Conservation (phyloP, 2,329 filamentous ascomycete species). For the Paraphoma chrysanthemicola region DNA sequence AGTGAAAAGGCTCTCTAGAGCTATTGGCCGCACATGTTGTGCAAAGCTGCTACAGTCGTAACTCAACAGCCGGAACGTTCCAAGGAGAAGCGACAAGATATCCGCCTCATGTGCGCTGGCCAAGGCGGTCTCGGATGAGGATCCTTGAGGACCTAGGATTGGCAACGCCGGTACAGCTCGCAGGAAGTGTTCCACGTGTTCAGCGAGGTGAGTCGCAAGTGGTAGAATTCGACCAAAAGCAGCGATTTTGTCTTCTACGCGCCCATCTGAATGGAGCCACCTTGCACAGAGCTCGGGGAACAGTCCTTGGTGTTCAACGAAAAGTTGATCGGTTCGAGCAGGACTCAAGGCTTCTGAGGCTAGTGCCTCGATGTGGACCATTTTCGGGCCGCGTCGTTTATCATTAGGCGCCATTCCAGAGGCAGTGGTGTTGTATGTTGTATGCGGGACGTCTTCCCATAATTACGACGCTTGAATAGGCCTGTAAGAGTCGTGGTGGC, state of each 20-base stretch:
- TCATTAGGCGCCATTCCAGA: constrained; percentile 25
- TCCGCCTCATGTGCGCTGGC: constrained; percentile 6
- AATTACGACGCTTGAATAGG: constrained; percentile 39
- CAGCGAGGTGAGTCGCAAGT: constrained; percentile 79
- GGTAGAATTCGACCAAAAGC: constrained; percentile 82
- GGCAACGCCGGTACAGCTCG: constrained; percentile 38
- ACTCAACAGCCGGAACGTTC: constrained; percentile 79
- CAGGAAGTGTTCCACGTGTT: constrained; percentile 67
- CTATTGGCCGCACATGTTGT: constrained; percentile 67
- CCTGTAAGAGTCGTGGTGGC: constrained; percentile 22
- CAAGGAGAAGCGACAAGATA: constrained; percentile 63
- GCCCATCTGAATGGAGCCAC: constrained; percentile 66
- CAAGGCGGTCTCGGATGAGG: background rate
- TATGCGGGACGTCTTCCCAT: constrained; percentile 44
- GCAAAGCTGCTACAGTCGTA: constrained; percentile 76
- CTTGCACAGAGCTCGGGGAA: constrained; percentile 84
- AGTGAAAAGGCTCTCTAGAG: constrained; percentile 72
- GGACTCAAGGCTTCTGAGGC: constrained; percentile 62
- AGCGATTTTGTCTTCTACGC: constrained; percentile 58
- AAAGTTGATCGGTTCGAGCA: constrained; percentile 74
- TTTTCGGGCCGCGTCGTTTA: constrained; percentile 27
- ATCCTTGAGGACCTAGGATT: constrained; percentile 24
- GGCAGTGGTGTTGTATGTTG: constrained; percentile 13
- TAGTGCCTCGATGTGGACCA: constrained; percentile 35
- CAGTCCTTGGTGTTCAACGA: constrained; percentile 74